phyloP scores from a whole-genome alignment of 768 basidiomycete genomes.

The Rhodocollybia butyracea region DNA sequence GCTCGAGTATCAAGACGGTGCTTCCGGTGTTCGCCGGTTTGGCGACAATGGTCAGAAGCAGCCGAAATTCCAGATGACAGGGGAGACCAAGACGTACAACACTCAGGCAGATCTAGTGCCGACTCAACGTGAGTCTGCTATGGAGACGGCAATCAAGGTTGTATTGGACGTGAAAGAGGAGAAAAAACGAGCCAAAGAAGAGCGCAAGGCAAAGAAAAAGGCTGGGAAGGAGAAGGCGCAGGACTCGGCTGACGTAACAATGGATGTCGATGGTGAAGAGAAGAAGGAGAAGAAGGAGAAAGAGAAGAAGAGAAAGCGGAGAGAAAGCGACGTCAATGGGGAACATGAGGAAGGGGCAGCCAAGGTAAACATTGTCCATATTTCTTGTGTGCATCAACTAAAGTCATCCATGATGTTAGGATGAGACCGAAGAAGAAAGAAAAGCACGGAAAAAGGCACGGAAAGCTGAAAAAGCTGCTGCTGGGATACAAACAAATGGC shows the following conservation, averaged over 20 bases:
- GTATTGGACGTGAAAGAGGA: constrained; percentile 85
- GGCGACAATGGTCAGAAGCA: constrained; percentile 64
- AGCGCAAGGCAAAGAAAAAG: constrained; percentile 66
- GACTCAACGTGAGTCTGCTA: constrained; percentile 79
- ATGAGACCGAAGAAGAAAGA: constrained; percentile 80
- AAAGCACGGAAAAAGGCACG: constrained; percentile 76
- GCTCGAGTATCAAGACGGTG: constrained; percentile 80
- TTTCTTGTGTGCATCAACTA: constrained; percentile 7
- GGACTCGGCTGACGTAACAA: constrained; percentile 29
- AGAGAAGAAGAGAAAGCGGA: constrained; percentile 46
- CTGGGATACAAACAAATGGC: constrained; percentile 34
- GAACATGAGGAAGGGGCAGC: constrained; percentile 32
- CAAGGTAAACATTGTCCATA: constrained; percentile 32
- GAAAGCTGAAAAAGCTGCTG: constrained; percentile 73
- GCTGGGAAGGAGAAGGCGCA: constrained; percentile 42
- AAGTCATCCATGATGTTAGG: constrained; percentile 26
- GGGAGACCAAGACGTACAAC: constrained; percentile 83
- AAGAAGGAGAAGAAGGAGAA: constrained; percentile 24
- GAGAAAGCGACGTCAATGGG: constrained; percentile 53
- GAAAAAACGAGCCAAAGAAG: constrained; percentile 79
- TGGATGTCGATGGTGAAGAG: constrained; percentile 39
- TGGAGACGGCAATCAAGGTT: constrained; percentile 69
- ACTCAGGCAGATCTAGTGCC: constrained; percentile 83
- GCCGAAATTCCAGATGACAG: constrained; percentile 80
- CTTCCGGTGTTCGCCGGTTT: constrained; percentile 66